Base-by-base conservation (phyloP, 73 alveolate species). In the Loxodes magnus region DNA sequence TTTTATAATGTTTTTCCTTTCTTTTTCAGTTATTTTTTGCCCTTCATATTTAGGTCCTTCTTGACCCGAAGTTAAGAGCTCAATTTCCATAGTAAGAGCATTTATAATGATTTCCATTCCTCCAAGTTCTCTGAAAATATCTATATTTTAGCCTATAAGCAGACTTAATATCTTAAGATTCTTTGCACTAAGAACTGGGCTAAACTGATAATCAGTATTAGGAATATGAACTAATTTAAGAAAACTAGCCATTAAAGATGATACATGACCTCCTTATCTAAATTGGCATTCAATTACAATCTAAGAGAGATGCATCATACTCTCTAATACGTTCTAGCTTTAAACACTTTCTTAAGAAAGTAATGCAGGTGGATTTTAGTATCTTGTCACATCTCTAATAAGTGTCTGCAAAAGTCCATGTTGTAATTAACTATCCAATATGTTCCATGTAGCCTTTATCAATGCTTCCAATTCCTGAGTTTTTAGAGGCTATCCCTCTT, bases 41-140 rank as follows among this genome's bases (percentile, higher is more conserved):
- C n/a, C n/a, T n/a, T n/a, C n/a, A n/a, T n/a, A n/a, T n/a, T n/a
- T n/a, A n/a, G n/a, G n/a, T 31, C n/a, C 41, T 38, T 38, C 52
- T 5, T 5, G 5, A 6, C 19, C 23, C 5, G n/a, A 7, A 38
- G 6, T 38, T 14, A 46, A 46, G 7, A 22, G 50, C 2, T 46
- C 26, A 7, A 46, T 16, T 22, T 46, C 35, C n/a, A 5, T 22
- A 16, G 9, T 16, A 21, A 22, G n/a, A 5, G 27, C n/a, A 7
- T n/a, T 10, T 1, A 46, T 10, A 46, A n/a, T 9, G n/a, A 41
- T 46, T 7, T 21, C 35, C 2, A 46, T 16, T 2, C 59, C 59
- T 9, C 27, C 52, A 10, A 46, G 35, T 19, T 46, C 59, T 46
- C 26, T 46, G 27, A 46, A 46, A 37, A 46, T 46, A 24, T 46